phyloP scores from a whole-genome alignment of 2,329 filamentous ascomycete genomes.

The Endoconidiophora polonica region DNA sequence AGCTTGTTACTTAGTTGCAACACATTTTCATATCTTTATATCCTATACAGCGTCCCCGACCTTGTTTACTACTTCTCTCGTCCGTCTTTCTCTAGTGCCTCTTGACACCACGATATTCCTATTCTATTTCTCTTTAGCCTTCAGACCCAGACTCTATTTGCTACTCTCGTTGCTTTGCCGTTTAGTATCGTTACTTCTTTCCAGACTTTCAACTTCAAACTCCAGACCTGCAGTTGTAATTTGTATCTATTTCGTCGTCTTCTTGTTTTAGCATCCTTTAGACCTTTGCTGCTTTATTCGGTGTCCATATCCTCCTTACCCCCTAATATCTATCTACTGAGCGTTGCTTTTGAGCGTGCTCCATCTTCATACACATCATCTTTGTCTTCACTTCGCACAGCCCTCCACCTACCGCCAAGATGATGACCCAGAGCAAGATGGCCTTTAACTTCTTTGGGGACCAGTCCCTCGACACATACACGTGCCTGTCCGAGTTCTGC shows the following conservation, averaged over 20 bases:
- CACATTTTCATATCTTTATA: no score
- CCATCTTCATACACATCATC: background rate
- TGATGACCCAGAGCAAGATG: constrained; percentile 21
- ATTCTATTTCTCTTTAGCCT: background rate
- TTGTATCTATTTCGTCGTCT: background rate
- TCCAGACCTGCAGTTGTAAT: background rate
- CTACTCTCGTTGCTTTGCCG: background rate
- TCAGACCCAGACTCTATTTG: background rate
- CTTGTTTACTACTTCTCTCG: background rate
- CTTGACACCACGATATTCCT: background rate
- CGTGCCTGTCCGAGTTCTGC: constrained; percentile 40
- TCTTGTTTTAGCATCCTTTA: background rate
- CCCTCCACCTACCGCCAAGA: background rate
- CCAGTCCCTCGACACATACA: constrained; percentile 51
- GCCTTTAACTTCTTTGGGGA: constrained; percentile 52
- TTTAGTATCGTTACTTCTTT: background rate
- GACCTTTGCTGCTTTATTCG: background rate
- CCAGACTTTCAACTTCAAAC: background rate
- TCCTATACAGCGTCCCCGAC: background rate
- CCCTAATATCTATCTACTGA: background rate
- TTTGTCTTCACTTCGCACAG: no score
- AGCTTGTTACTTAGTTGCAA: background rate
- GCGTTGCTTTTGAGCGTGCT: background rate
- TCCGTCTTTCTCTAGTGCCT: background rate
- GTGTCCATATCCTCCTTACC: background rate